Evolutionary conservation across 495 filamentous ascomycete species (phyloP), one percentile per base, ranked within the genome.

Genomic region (Aspergillus saccharolyticus): DNA sequence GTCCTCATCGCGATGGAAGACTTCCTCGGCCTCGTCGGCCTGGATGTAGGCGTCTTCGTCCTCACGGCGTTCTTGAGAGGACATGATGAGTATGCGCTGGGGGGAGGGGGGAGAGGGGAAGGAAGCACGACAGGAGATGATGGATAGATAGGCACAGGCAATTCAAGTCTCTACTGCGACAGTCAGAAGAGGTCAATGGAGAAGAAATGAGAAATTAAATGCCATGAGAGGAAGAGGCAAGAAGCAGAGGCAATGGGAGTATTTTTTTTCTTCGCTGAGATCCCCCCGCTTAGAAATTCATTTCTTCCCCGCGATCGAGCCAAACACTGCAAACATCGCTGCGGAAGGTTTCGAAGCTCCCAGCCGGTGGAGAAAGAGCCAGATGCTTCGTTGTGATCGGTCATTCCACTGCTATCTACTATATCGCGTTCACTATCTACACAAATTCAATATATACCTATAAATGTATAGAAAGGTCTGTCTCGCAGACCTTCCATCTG

Each of bases 11-110:
- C 71, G 72, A 42, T 82, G 76, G 50, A 85, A 77, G 64, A 84
- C 79, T 63, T 94, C 89, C 45, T 85, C 82, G 43, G 85, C 85
- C 62, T 93, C 89, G 51, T 86, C 83, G 52, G 83, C 83, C 55
- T 83, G 82, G 58, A 92, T 78, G 70, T 87, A 81, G 55, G 67
- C 74, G 18, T 77, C 78, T 22, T 80, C 72, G 43, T 86, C 74
- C 52, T 78, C 79, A 28, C 77, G 77, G 62, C 75, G 74, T 58
- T 78, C 70, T 64, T 76, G 65, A 30, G 63, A 62, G 17, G 80
- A 74, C 3, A 79, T 72, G 79, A 81, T 82, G 53, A 33, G 75
- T 15, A 50, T 50, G 47, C 28, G 17, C 17, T n/a, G 15, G 10
- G 17, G 19, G 25, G 16, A 12, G 10, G 17, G 19, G 25, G 16